Evolutionary conservation across 352 stramenopile species (phyloP).

Genomic region (Thraustochytrium sp.): DNA sequence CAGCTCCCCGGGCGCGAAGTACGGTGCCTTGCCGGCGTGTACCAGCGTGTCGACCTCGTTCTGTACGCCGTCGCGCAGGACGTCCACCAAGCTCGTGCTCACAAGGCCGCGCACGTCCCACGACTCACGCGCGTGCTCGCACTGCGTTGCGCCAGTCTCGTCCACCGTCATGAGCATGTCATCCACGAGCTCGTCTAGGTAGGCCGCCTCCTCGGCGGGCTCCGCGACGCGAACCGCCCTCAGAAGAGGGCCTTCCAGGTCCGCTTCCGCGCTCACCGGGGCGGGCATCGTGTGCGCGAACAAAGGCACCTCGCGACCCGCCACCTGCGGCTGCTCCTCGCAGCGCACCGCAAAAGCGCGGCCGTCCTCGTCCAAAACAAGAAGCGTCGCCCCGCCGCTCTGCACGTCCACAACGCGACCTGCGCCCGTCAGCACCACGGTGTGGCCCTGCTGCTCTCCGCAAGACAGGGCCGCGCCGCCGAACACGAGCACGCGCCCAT

Average conservation of each 20-base stretch:
- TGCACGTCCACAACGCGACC: not conserved
- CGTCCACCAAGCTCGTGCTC: not conserved
- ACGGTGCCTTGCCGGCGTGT: not conserved
- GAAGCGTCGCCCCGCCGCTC: not conserved
- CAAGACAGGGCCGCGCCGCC: not conserved
- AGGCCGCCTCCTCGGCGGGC: not conserved
- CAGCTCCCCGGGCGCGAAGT: not conserved
- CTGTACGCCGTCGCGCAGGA: not conserved
- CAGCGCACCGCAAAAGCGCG: not conserved
- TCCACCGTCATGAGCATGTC: slow-evolving; percentile 11
- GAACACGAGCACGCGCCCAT: not conserved
- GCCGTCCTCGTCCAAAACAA: not conserved
- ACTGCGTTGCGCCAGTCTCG: not conserved
- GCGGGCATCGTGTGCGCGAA: not conserved
- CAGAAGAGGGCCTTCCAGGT: not conserved
- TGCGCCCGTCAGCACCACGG: not conserved
- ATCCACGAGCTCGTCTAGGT: slow-evolving; percentile 8
- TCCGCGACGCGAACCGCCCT: not conserved
- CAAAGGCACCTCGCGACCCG: not conserved
- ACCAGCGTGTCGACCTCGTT: not conserved
- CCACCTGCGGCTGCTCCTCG: not conserved
- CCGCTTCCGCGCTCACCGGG: not conserved
- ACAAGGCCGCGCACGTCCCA: not conserved
- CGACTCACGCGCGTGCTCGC: not conserved
- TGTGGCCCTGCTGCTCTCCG: not conserved